These are phyloP conservation scores for Thelonectria blattea DNA, from an alignment of 2,329 filamentous ascomycete species.

Conservation along the genomic window DNA sequence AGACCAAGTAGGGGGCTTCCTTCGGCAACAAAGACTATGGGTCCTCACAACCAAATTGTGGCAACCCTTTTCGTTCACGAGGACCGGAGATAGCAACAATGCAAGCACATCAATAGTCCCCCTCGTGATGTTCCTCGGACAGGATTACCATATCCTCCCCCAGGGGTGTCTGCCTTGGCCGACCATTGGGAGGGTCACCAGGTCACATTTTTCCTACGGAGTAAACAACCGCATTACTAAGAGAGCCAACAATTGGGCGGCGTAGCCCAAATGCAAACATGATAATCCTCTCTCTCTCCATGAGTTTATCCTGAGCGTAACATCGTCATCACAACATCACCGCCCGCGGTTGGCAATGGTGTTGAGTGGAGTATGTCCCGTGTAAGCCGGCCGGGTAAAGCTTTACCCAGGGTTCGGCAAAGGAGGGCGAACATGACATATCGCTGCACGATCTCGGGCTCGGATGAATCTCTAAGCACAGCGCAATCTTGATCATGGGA, in stretches of 20 bases:
- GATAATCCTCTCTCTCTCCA: background rate
- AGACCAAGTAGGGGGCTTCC: background rate
- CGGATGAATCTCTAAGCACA: conserved; percentile 15
- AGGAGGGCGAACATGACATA: background rate
- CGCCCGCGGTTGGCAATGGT: background rate
- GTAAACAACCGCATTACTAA: conserved; percentile 10
- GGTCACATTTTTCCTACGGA: no score
- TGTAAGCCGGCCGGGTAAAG: conserved; percentile 5
- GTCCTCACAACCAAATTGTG: conserved; percentile 7
- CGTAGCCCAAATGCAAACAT: background rate
- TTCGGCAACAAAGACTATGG: background rate
- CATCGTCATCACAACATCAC: background rate
- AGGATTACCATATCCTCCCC: conserved; percentile 4
- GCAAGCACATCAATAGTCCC: conserved; percentile 3
- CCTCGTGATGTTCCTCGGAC: background rate
- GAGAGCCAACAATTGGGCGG: background rate
- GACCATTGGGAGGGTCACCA: conserved; percentile 1
- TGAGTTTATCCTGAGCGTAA: background rate
- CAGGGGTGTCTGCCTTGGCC: background rate
- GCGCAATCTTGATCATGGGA: background rate
- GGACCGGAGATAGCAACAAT: background rate
- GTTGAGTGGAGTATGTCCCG: background rate
- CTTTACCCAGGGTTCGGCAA: conserved; percentile 11
- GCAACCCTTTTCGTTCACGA: conserved; percentile 10
- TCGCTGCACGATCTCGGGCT: background rate